Percentiles rank a stretch among this genome's conserved stretches.
phyloP scores from a whole-genome alignment of 2,329 filamentous ascomycete species.

The Xylariomycetidae sp. region DNA sequence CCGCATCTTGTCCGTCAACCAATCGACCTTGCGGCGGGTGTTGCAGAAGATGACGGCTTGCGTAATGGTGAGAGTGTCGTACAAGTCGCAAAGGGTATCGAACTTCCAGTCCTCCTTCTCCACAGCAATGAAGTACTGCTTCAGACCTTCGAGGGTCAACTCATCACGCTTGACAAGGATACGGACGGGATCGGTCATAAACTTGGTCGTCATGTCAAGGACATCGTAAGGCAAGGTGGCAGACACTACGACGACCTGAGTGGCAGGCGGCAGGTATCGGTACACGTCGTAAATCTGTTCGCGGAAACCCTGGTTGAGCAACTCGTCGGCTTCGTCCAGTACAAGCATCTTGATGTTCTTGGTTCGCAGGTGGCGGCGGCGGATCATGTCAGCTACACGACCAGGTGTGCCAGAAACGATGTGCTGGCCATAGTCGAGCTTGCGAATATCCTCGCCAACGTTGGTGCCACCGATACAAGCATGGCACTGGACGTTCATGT shows the following conservation, averaged over 20 bases:
- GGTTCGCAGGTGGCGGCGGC: constrained; percentile 50
- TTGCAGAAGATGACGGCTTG: constrained; percentile 99
- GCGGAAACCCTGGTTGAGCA: constrained; percentile 87
- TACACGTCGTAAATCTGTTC: constrained; percentile 99
- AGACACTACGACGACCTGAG: constrained; percentile 96
- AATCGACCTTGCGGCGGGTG: constrained; percentile 97
- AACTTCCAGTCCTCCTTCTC: constrained; percentile 99
- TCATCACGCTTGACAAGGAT: constrained; percentile 99
- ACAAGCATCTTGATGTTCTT: constrained; percentile 61
- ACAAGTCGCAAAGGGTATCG: constrained; percentile 95
- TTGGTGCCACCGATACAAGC: constrained; percentile 98
- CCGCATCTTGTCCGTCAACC: constrained; percentile 98
- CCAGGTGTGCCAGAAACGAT: constrained; percentile 98
- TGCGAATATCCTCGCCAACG: constrained; percentile 94
- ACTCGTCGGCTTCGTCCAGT: constrained; percentile 55
- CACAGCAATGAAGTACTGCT: constrained; percentile 98
- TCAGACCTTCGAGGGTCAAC: constrained; percentile 91
- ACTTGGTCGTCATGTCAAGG: constrained; percentile 98
- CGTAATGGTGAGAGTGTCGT: constrained; percentile 97
- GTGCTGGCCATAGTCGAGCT: constrained; percentile 95
- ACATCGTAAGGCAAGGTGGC: constrained; percentile 97
- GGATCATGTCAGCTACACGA: constrained; percentile 68
- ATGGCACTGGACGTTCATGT: constrained; percentile 99
- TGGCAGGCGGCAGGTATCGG: constrained; percentile 90
- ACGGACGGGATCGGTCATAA: constrained; percentile 97